These are phyloP conservation scores for Kurtzmaniella quercitrusa DNA, from an alignment of 1,139 yeast genomes.

Conservation along the genomic window DNA sequence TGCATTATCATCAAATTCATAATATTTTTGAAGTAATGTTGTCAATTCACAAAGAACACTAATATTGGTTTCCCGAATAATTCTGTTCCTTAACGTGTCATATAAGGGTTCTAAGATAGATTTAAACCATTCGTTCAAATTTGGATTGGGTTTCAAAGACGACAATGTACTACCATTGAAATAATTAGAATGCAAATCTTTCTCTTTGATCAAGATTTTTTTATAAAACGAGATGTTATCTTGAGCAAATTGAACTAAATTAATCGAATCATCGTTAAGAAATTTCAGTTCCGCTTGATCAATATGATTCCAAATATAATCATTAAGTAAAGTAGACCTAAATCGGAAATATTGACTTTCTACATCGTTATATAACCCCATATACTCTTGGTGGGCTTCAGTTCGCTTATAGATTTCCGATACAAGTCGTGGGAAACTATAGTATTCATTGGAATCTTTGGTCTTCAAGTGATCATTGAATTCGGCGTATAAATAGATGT, in stretches of 20 bases:
- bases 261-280: conserved; percentile 14
- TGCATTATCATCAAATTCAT: conserved; percentile 55
- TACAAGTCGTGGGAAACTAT: conserved; percentile 41
- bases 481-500: conserved; percentile 51
- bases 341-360: conserved; percentile 57
- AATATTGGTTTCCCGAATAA: conserved; percentile 67
- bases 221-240: conserved; percentile 54
- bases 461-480: conserved; percentile 29
- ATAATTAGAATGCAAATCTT: conserved; percentile 48
- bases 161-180: conserved; percentile 39
- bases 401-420: conserved; percentile 50
- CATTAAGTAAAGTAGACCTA: conserved; percentile 44
- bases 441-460: conserved; percentile 12
- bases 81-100: conserved; percentile 59
- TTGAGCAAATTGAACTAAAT: conserved; percentile 55
- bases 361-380: conserved; percentile 66
- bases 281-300: conserved; percentile 11
- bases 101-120: conserved; percentile 71
- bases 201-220: conserved; percentile 60
- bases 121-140: conserved; percentile 53
- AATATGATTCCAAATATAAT: conserved; percentile 37
- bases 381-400: conserved; percentile 49
- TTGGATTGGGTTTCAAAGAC: conserved; percentile 13
- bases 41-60: conserved; percentile 70
- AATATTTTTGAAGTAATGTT: conserved; percentile 62